Evolutionary conservation across 1,284 basidiomycete species (phyloP), one percentile per base, ranked within the genome.

Genomic region (Ustilago trichophora): DNA sequence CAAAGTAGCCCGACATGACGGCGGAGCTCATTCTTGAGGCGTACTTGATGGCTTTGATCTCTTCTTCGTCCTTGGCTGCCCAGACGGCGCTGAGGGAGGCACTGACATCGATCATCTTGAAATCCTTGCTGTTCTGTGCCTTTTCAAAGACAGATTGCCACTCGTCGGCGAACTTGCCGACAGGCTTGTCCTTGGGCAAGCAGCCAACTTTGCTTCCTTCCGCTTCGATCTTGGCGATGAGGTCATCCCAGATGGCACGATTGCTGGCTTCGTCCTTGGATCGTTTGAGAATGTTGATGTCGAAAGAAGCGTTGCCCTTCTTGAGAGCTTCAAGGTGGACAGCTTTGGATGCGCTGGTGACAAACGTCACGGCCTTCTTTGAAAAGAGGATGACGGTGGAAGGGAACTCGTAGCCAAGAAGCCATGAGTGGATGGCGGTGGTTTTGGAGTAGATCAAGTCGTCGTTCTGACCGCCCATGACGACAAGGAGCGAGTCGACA

Each of bases 341-440:
- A 43, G 76, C 76, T 87, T 98, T 97, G 26, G 90, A 90, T 4
- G 90, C 87, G 18, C 92, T 95, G 69, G 91, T 93, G 34, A 97
- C 84, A 53, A 97, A 90, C 25, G 85, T 86, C 25, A 97, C 83
- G 48, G 88, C 84, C 73, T 89, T 88, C 12, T 75, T 72, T 71
- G 89, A 86, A 72, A 98, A 90, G 29, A 95, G 83, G 54, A 94
- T 87, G 36, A 98, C 85, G 0, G 94, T 97, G 0, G 92, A 93
- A 0, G 94, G 94, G 78, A 98, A 98, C 82, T 98, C 95, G 82
- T 93, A 98, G 21, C 93, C 95, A 27, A 98, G 86, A 9, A 98
- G 85, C 90, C 92, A 97, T 73, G 92, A 93, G 52, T 72, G 72
- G 3, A 73, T 54, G 26, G 72, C 63, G 15, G 68, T 57, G 33